Evolutionary conservation across 805 yeast genomes (phyloP).

Genomic region (Ogataea glucozyma): DNA sequence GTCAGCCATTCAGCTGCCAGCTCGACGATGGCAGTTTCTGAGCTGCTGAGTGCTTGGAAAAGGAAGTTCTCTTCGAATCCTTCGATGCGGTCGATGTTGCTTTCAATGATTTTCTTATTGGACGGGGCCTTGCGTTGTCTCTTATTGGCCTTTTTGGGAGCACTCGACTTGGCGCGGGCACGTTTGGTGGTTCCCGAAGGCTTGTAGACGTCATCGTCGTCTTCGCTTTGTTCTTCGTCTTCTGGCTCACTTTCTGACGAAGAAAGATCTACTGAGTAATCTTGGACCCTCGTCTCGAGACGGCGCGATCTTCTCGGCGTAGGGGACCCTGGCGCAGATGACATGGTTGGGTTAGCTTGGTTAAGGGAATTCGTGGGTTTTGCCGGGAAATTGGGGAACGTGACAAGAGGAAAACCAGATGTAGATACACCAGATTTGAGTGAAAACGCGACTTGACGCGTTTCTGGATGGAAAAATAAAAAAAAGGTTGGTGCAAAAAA

Average conservation of each 20-base stretch:
- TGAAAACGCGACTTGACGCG: conserved; percentile 6
- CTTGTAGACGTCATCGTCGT: conserved; percentile 25
- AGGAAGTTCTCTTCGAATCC: conserved; percentile 48
- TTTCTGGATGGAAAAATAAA: background rate
- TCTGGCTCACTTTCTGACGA: conserved; percentile 21
- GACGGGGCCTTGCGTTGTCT: conserved; percentile 22
- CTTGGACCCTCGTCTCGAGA: conserved; percentile 15
- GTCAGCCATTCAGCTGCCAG: conserved; percentile 61
- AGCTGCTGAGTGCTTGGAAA: conserved; percentile 51
- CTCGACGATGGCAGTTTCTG: conserved; percentile 51
- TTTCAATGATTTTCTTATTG: conserved; percentile 22
- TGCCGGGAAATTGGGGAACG: too few relatives aligned
- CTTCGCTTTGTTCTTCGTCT: conserved; percentile 15
- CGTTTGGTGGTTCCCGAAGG: conserved; percentile 11
- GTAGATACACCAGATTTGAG: too few relatives aligned
- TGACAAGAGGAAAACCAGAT: too few relatives aligned
- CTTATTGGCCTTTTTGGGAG: conserved; percentile 32
- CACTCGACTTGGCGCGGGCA: conserved; percentile 18
- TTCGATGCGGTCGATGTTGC: conserved; percentile 40
- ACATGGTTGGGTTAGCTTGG: background rate
- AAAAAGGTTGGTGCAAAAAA: background rate
- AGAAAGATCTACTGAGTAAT: conserved; percentile 14
- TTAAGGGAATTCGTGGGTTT: background rate
- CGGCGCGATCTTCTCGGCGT: conserved; percentile 19
- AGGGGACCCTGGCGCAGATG: conserved; percentile 3